Conservation (phyloP, 2,329 filamentous ascomycete genomes). For the Penicillium freii region DNA sequence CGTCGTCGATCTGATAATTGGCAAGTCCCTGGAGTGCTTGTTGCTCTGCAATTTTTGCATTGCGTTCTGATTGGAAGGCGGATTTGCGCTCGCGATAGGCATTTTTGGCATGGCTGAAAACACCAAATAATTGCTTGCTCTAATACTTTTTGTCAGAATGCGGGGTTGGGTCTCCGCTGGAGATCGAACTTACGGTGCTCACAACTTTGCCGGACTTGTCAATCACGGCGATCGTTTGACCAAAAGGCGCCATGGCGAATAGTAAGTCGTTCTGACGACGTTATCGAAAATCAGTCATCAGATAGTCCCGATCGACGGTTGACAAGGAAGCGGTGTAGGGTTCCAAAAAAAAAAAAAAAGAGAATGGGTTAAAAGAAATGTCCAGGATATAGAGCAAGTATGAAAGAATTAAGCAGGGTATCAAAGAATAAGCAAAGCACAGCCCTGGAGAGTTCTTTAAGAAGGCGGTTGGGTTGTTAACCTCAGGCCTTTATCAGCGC, state of each 20-base stretch:
- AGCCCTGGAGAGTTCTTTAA: background rate
- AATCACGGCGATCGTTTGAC: constrained; percentile 82
- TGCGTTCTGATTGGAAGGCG: constrained; percentile 70
- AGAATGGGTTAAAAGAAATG: background rate
- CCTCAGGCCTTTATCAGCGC: constrained; percentile 11
- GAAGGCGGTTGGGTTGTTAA: constrained; percentile 2
- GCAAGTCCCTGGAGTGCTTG: constrained; percentile 60
- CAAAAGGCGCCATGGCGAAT: constrained; percentile 32
- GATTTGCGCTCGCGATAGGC: constrained; percentile 87
- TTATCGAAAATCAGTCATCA: constrained; percentile 18
- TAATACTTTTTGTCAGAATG: constrained; percentile 39
- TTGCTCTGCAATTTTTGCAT: constrained; percentile 56
- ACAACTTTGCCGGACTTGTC: constrained; percentile 90
- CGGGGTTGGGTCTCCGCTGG: constrained; percentile 11
- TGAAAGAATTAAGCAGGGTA: background rate
- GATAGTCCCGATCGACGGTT: constrained; percentile 10
- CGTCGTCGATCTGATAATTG: constrained; percentile 50
- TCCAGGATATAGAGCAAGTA: constrained; percentile 10
- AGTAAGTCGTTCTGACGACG: constrained; percentile 14
- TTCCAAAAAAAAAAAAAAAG: background rate
- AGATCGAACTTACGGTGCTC: constrained; percentile 64
- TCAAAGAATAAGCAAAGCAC: constrained; percentile 1
- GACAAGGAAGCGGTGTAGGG: constrained; percentile 17
- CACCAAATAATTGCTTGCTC: constrained; percentile 85
- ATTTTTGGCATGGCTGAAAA: constrained; percentile 88